phyloP scores from a whole-genome alignment of 371 early-diverging fungal species.

The Fennellomyces sp. region DNA sequence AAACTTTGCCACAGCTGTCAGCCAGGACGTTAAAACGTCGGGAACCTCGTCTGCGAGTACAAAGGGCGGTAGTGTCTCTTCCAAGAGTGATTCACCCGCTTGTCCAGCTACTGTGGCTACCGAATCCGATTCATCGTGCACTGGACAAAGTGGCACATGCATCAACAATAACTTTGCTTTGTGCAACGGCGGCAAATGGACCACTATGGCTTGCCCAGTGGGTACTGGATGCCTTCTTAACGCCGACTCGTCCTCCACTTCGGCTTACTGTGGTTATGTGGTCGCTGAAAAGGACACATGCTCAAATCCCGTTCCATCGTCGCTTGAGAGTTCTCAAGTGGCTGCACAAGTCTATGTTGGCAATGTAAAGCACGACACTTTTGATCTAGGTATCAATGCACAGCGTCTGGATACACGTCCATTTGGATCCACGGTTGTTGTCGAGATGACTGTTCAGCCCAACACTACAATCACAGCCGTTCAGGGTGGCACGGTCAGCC shows the following conservation, averaged over 20 bases:
- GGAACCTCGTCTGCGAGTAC: no score
- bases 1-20: slow-evolving; percentile 36
- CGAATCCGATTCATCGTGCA: no score
- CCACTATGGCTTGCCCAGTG: not conserved
- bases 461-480: slow-evolving; percentile 19
- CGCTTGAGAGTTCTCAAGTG: slow-evolving; percentile 17
- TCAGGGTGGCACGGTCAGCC: slow-evolving; percentile 22
- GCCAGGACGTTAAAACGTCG: slow-evolving; percentile 25
- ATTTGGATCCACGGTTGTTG: slow-evolving; percentile 19
- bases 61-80: no score
- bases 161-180: not conserved
- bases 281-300: no score
- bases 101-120: no score
- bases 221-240: slow-evolving; percentile 16
- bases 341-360: slow-evolving; percentile 20
- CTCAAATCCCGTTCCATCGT: no score
- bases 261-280: slow-evolving; percentile 32
- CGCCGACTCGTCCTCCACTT: slow-evolving; percentile 20
- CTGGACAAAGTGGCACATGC: not conserved
- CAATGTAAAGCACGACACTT: slow-evolving; percentile 9
- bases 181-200: slow-evolving; percentile 7
- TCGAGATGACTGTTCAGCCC: slow-evolving; percentile 27
- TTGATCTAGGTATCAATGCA: slow-evolving; percentile 31
- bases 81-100: no score
- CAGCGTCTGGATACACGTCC: slow-evolving; percentile 26